Base-by-base conservation (phyloP, 148 eudicot species). In the Persicaria maculosa region DNA sequence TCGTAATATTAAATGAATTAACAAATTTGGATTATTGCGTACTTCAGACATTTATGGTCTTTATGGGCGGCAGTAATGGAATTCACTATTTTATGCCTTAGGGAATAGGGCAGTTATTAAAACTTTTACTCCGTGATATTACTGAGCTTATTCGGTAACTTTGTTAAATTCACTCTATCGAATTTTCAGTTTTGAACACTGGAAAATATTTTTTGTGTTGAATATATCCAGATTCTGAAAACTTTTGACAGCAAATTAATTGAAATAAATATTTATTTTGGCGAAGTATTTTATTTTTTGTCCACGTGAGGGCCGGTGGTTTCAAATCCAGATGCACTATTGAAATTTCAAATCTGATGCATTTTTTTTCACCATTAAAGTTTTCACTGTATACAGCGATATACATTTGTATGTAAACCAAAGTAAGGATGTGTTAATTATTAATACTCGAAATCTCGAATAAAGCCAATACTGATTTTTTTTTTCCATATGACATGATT, bases 291-390 rank as follows among this genome's bases (percentile, higher is more conserved):
- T 31, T 31, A 31, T 31, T 31, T 31, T 31, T 31, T 31, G 40
- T 31, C 47, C 70, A 65, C 70, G 70, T 65, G 47, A 65, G 70
- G 15, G 68, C 19, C 70, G 70, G 47, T 65, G 47, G 15, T 65
- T 40, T 65, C 46, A 14, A 65, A 65, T 36, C 4, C 47, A 12
- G 9, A n/a, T 43, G 46, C 15, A 45, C 47, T 4, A 62, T 3
- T 10, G 10, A 7, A 10, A 22, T 61, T 64, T 36, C 45, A 36
- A 19, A 31, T 11, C 45, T 64, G 45, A n/a, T 36, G 31, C 17
- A 65, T 65, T 59, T 59, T 59, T 25, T 59, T 59, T 25, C 25
- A 59, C 22, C 67, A 25, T 59, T 14, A 59, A 4, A 59, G 6
- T 59, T 59, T 25, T 59, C 67, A 20, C 5, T 9, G 67, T 25